Conservation (phyloP, 2,329 filamentous ascomycete species). For the Esteya vermicola region DNA sequence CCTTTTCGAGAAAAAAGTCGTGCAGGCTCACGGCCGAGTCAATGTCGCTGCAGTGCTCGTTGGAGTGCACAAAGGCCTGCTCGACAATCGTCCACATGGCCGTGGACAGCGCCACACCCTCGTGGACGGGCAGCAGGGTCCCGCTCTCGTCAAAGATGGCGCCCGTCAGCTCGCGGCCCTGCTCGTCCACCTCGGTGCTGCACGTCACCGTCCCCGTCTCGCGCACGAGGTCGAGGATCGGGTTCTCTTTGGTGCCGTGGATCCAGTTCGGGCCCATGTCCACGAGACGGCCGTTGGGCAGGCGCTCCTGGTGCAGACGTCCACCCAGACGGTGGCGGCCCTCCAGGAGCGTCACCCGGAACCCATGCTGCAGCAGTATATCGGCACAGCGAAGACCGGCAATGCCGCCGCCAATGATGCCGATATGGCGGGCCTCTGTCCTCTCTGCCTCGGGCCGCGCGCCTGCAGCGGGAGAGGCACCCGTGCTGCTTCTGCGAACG, state of each 20-base stretch:
- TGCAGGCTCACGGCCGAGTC: conserved; percentile 30
- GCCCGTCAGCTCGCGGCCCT: conserved; percentile 11
- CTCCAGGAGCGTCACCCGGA: conserved; percentile 55
- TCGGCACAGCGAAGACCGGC: conserved; percentile 60
- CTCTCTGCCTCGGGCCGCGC: no score
- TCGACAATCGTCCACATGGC: conserved; percentile 56
- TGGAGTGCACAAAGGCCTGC: conserved; percentile 52
- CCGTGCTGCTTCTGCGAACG: conserved; percentile 16
- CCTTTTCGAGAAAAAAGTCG: conserved; percentile 36
- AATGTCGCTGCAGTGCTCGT: conserved; percentile 36
- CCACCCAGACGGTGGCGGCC: conserved; percentile 54
- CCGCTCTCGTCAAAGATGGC: conserved; percentile 42
- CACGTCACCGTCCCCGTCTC: conserved; percentile 38
- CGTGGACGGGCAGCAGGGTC: conserved; percentile 27
- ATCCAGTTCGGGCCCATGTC: conserved; percentile 68
- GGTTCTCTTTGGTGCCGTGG: conserved; percentile 57
- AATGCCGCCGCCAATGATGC: conserved; percentile 56
- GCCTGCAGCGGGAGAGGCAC: no score
- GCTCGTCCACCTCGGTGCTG: conserved; percentile 35
- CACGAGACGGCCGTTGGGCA: conserved; percentile 33
- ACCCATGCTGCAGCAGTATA: conserved; percentile 47
- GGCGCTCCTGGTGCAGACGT: conserved; percentile 37
- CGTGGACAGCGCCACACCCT: conserved; percentile 32
- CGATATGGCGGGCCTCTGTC: conserved; percentile 49
- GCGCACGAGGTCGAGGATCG: conserved; percentile 52